These are phyloP conservation scores for Colletotrichum simmondsii DNA, from an alignment of 2,329 filamentous ascomycete genomes.

Conservation along the genomic window DNA sequence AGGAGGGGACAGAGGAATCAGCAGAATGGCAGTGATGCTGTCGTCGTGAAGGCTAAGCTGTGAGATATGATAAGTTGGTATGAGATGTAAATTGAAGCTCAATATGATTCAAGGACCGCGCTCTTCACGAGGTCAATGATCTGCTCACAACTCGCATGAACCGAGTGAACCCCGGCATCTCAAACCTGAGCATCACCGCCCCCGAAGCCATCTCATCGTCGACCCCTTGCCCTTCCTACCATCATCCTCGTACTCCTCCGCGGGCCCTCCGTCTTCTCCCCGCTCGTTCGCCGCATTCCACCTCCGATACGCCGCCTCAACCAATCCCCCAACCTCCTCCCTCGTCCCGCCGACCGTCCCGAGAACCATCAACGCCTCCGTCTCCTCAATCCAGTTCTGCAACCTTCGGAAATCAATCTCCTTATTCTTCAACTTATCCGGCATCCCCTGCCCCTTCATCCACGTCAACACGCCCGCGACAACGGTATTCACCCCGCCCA, in stretches of 20 bases:
- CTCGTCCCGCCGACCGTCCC: slow-evolving; percentile 54
- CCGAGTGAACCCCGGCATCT: neutral
- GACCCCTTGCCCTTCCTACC: neutral
- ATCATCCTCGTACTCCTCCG: slow-evolving; percentile 24
- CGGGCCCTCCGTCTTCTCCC: slow-evolving; percentile 52
- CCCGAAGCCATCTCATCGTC: neutral
- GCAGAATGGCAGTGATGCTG: neutral
- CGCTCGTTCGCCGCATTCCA: slow-evolving; percentile 55
- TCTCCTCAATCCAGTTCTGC: slow-evolving; percentile 66
- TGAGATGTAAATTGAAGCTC: no score
- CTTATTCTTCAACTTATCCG: slow-evolving; percentile 58
- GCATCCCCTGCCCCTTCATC: slow-evolving; percentile 61
- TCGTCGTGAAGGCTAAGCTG: neutral
- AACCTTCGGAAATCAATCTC: slow-evolving; percentile 57
- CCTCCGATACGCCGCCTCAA: slow-evolving; percentile 54
- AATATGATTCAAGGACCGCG: neutral
- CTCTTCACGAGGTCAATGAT: no score
- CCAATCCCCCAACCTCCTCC: slow-evolving; percentile 53
- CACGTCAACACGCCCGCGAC: slow-evolving; percentile 71
- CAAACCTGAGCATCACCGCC: neutral
- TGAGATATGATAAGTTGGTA: neutral
- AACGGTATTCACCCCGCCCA: slow-evolving; percentile 72
- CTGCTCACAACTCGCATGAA: neutral
- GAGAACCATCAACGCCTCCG: slow-evolving; percentile 55
- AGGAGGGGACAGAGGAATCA: neutral